Evolutionary conservation across 1,284 basidiomycete genomes (phyloP).

Genomic region (Violaceomyces palustris): DNA sequence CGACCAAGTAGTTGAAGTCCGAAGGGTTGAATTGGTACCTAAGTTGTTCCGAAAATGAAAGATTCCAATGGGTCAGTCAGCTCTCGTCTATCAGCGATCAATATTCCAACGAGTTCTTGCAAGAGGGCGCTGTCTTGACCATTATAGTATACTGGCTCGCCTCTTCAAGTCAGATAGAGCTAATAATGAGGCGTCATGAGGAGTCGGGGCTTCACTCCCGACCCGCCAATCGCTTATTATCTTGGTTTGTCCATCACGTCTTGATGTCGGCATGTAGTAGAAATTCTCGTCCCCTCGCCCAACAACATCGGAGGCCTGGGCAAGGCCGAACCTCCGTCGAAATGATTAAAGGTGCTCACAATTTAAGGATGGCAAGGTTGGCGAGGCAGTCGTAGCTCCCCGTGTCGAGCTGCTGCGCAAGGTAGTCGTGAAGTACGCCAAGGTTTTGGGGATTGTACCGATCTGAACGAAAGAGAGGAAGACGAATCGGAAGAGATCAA

Average conservation of each 20-base stretch:
- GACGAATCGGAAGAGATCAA: no score
- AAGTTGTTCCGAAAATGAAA: constrained; percentile 8
- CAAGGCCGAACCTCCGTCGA: no score
- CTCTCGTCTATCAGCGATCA: no score
- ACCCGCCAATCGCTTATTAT: constrained; percentile 17
- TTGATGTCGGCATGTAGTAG: background rate
- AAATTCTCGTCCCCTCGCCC: background rate
- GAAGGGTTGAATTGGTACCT: constrained; percentile 96
- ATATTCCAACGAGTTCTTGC: no score
- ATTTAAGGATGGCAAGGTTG: constrained; percentile 80
- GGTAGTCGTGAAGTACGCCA: constrained; percentile 85
- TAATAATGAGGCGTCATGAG: constrained; percentile 45
- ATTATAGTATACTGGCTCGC: no score
- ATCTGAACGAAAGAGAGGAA: constrained; percentile 58
- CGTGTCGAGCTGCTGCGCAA: constrained; percentile 81
- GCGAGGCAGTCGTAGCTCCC: constrained; percentile 89
- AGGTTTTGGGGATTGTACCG: constrained; percentile 94
- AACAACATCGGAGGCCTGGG: no score
- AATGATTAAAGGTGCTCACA: constrained; percentile 59
- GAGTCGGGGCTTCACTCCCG: constrained; percentile 39
- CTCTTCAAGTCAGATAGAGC: constrained; percentile 53
- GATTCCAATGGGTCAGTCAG: background rate
- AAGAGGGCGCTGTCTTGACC: no score
- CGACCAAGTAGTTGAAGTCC: constrained; percentile 84
- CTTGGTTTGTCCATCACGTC: background rate